Conservation (phyloP, 805 yeast genomes). For the Nakazawaea siamensis region DNA sequence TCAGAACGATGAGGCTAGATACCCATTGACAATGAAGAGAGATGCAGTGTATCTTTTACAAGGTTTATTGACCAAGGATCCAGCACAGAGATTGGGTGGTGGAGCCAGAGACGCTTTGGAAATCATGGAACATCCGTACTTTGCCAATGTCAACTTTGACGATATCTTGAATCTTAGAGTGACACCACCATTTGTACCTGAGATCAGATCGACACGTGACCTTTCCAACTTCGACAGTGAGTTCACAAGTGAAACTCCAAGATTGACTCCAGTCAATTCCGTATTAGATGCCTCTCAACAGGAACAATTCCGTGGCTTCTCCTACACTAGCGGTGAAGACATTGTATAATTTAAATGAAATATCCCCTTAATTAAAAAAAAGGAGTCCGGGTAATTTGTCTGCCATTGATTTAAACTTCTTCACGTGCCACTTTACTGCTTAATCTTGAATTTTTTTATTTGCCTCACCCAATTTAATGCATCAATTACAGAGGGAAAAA, state of each 20-base stretch:
- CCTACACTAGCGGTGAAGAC: constrained; percentile 64
- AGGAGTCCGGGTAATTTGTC: too few relatives aligned
- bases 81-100: constrained; percentile 73
- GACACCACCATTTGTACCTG: constrained; percentile 87
- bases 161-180: constrained; percentile 67
- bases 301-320: constrained; percentile 96
- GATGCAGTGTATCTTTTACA: constrained; percentile 93
- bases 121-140: constrained; percentile 93
- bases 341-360: not conserved
- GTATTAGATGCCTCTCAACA: constrained; percentile 81
- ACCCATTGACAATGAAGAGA: constrained; percentile 95
- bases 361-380: not conserved
- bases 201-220: constrained; percentile 79
- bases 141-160: constrained; percentile 83
- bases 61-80: constrained; percentile 85
- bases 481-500: not conserved
- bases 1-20: constrained; percentile 90
- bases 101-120: constrained; percentile 87
- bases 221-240: constrained; percentile 91
- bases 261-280: constrained; percentile 90
- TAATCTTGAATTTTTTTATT: too few relatives aligned
- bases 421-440: too few relatives aligned
- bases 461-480: too few relatives aligned
- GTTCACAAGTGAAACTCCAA: constrained; percentile 90
- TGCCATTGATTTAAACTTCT: too few relatives aligned